A percentile compares a stretch with the other conserved stretches of the same genome.
phyloP scores from a whole-genome alignment of 2,329 filamentous ascomycete species.

The Daldinia eschscholtzii region DNA sequence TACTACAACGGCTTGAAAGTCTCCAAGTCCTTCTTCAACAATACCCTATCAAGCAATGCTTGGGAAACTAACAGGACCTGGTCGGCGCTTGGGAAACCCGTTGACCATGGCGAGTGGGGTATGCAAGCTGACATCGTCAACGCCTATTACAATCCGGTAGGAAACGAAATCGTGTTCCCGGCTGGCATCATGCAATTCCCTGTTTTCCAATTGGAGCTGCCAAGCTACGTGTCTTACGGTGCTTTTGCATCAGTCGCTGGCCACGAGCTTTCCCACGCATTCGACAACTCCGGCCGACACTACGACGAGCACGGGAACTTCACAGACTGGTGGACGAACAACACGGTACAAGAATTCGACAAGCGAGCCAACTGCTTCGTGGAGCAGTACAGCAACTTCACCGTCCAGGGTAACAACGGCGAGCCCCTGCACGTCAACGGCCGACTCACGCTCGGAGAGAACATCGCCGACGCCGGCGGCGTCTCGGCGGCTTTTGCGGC shows the following conservation, averaged over 20 bases:
- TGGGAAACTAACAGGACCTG: slow-evolving; percentile 64
- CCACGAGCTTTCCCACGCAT: slow-evolving; percentile 75
- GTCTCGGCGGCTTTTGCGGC: slow-evolving; percentile 69
- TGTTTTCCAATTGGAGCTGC: slow-evolving; percentile 67
- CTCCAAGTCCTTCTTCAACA: slow-evolving; percentile 67
- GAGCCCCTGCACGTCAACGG: slow-evolving; percentile 72
- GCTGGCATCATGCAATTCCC: slow-evolving; percentile 76
- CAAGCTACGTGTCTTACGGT: slow-evolving; percentile 69
- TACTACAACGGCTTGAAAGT: slow-evolving; percentile 68
- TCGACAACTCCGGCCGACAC: slow-evolving; percentile 72
- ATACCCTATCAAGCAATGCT: slow-evolving; percentile 62
- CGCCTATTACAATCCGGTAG: slow-evolving; percentile 72
- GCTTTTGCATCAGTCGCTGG: slow-evolving; percentile 73
- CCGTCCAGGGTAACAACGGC: slow-evolving; percentile 65
- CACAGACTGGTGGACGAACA: slow-evolving; percentile 74
- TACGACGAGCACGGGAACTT: slow-evolving; percentile 74
- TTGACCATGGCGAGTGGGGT: slow-evolving; percentile 69
- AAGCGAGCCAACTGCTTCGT: slow-evolving; percentile 72
- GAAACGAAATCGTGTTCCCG: slow-evolving; percentile 75
- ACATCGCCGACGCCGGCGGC: slow-evolving; percentile 76
- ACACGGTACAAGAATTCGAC: slow-evolving; percentile 68
- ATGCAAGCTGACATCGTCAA: slow-evolving; percentile 72
- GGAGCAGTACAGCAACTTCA: slow-evolving; percentile 71
- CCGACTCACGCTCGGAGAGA: slow-evolving; percentile 72
- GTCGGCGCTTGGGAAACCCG: slow-evolving; percentile 69